Evolutionary conservation across 768 basidiomycete species (phyloP).

Genomic region (Suillus subluteus): DNA sequence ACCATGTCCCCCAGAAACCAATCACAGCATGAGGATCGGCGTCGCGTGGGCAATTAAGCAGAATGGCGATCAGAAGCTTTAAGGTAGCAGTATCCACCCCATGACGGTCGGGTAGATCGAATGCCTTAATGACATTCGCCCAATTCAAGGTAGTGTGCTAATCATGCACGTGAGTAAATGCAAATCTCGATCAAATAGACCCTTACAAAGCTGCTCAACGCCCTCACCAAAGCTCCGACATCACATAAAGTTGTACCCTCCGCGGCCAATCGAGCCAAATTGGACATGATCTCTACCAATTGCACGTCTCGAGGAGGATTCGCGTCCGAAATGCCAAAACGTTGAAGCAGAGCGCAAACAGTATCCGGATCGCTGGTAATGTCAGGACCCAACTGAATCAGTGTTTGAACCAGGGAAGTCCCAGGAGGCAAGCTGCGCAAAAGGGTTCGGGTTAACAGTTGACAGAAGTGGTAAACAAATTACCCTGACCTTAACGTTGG

Average conservation of each 20-base stretch:
- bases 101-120: conserved; percentile 83
- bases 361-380: conserved; percentile 76
- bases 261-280: conserved; percentile 66
- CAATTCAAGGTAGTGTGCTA: conserved; percentile 76
- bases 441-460: conserved; percentile 19
- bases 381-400: conserved; percentile 80
- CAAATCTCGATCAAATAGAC: conserved; percentile 3
- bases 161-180: conserved; percentile 19
- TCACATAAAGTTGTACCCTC: conserved; percentile 79
- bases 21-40: conserved; percentile 77
- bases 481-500: conserved; percentile 67
- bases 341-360: conserved; percentile 65
- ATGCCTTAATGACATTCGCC: conserved; percentile 81
- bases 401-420: conserved; percentile 71
- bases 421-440: conserved; percentile 61
- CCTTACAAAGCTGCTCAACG: conserved; percentile 75
- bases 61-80: conserved; percentile 86
- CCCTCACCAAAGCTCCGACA: conserved; percentile 72
- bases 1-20: conserved; percentile 88
- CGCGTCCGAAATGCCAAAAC: conserved; percentile 75
- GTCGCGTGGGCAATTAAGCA: conserved; percentile 80
- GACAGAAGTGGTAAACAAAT: conserved; percentile 17
- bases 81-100: conserved; percentile 89
- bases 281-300: conserved; percentile 71
- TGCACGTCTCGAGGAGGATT: conserved; percentile 74